Conservation (phyloP, 768 basidiomycete genomes). For the Mycena sanguinolenta region DNA sequence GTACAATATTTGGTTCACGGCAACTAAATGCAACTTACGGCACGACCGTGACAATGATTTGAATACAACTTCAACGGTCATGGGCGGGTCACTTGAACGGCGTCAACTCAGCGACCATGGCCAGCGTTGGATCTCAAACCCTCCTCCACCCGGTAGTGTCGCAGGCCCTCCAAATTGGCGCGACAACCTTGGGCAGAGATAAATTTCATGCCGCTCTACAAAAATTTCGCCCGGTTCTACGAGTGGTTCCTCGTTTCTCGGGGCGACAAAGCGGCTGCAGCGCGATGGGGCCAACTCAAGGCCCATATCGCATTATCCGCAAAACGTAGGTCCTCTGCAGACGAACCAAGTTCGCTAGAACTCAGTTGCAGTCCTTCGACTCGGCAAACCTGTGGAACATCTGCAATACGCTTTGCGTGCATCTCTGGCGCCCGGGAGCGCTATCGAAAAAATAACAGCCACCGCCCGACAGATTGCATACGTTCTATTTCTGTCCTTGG, state of each 20-base stretch:
- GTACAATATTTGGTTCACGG: background rate
- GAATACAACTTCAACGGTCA: no score
- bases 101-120: no score
- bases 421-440: constrained; percentile 61
- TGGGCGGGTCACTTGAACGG: no score
- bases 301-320: constrained; percentile 85
- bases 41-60: no score
- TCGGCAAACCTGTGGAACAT: constrained; percentile 96
- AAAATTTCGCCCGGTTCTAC: constrained; percentile 90
- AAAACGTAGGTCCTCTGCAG: constrained; percentile 71
- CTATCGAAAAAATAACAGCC: constrained; percentile 77
- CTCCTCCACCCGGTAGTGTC: constrained; percentile 89
- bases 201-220: constrained; percentile 96
- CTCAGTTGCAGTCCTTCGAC: constrained; percentile 78
- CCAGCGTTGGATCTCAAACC: constrained; percentile 77
- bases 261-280: constrained; percentile 80
- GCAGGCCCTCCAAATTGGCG: constrained; percentile 79
- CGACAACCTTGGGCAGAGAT: constrained; percentile 90
- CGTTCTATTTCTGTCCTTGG: constrained; percentile 88
- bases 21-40: no score
- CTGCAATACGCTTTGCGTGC: constrained; percentile 90
- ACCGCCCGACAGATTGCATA: constrained; percentile 90
- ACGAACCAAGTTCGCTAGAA: background rate
- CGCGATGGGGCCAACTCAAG: constrained; percentile 88
- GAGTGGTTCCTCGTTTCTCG: constrained; percentile 83